Percentiles rank a stretch among this genome's conserved stretches.
These are phyloP conservation scores for Lecanicillium sp. DNA, from an alignment of 2,329 filamentous ascomycete species.

Conservation along the genomic window DNA sequence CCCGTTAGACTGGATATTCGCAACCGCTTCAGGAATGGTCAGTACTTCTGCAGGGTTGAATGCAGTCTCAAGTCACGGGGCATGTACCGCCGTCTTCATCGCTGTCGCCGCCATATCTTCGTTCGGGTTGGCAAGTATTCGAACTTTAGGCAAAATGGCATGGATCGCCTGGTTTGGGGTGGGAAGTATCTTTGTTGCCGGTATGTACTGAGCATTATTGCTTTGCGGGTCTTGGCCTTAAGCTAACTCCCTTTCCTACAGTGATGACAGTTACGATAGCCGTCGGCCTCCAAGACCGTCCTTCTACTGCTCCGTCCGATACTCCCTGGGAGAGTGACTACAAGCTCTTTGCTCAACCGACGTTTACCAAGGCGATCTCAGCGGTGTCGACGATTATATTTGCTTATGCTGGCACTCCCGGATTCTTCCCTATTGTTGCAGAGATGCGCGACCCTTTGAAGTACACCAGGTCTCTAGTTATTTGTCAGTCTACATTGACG, in stretches of 20 bases:
- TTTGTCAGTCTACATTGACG: conserved; percentile 19
- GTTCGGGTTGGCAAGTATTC: conserved; percentile 24
- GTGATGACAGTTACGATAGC: conserved; percentile 21
- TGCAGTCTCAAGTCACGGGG: conserved; percentile 28
- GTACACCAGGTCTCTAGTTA: conserved; percentile 19
- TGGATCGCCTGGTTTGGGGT: conserved; percentile 26
- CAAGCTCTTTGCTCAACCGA: conserved; percentile 19
- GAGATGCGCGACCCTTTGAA: conserved; percentile 24
- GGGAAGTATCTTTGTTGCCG: conserved; percentile 18
- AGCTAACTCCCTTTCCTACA: too few relatives aligned
- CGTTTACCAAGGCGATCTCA: conserved; percentile 20
- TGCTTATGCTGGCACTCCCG: conserved; percentile 27
- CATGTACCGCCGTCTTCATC: conserved; percentile 33
- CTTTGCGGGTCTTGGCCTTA: conserved; percentile 13
- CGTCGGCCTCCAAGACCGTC: conserved; percentile 21
- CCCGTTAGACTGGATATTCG: conserved; percentile 18
- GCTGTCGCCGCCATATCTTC: conserved; percentile 22
- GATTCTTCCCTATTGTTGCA: conserved; percentile 24
- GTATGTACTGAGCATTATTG: too few relatives aligned
- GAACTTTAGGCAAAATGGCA: conserved; percentile 22
- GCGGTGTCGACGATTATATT: conserved; percentile 26
- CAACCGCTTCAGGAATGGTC: conserved; percentile 31
- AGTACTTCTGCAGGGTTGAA: conserved; percentile 33
- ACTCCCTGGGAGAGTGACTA: conserved; percentile 19
- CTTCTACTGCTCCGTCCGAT: conserved; percentile 15